Conservation (phyloP, 2,329 filamentous ascomycete genomes). For the Orbilia oligospora region DNA sequence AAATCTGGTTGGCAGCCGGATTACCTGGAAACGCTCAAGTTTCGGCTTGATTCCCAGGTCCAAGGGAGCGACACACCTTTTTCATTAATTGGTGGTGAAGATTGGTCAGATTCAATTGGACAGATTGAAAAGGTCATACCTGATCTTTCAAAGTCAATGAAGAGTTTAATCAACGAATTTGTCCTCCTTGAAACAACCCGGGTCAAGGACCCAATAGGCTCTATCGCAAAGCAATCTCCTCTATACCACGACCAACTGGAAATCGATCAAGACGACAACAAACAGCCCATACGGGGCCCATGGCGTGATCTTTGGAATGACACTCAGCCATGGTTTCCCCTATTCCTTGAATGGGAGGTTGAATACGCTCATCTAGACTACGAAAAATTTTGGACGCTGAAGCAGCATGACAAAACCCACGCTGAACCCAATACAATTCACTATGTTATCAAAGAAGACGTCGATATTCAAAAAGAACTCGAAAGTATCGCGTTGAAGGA, state of each 20-base stretch:
- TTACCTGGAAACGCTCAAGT: conserved; percentile 64
- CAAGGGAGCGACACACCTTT: conserved; percentile 2
- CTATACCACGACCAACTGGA: conserved; percentile 8
- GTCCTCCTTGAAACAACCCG: conserved; percentile 10
- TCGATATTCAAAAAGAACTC: conserved; percentile 35
- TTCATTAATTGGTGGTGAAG: conserved; percentile 3
- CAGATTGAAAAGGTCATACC: conserved; percentile 8
- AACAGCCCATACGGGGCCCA: background rate
- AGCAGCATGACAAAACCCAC: conserved; percentile 49
- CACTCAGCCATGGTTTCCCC: conserved; percentile 67
- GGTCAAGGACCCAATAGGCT: background rate
- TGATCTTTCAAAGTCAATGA: conserved; percentile 12
- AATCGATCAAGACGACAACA: background rate
- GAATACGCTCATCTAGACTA: conserved; percentile 68
- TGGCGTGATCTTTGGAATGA: conserved; percentile 66
- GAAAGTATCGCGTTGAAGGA: conserved; percentile 10
- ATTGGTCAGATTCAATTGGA: conserved; percentile 7
- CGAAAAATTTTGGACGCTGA: conserved; percentile 63
- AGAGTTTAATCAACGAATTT: conserved; percentile 44
- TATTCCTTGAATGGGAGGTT: conserved; percentile 69
- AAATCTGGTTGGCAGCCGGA: conserved; percentile 67
- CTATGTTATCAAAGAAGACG: conserved; percentile 23
- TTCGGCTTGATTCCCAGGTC: conserved; percentile 63
- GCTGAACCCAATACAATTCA: conserved; percentile 28
- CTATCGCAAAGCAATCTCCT: conserved; percentile 7